Evolutionary conservation across 2,329 filamentous ascomycete genomes (phyloP).

Genomic region (Colletotrichum spaethianum): DNA sequence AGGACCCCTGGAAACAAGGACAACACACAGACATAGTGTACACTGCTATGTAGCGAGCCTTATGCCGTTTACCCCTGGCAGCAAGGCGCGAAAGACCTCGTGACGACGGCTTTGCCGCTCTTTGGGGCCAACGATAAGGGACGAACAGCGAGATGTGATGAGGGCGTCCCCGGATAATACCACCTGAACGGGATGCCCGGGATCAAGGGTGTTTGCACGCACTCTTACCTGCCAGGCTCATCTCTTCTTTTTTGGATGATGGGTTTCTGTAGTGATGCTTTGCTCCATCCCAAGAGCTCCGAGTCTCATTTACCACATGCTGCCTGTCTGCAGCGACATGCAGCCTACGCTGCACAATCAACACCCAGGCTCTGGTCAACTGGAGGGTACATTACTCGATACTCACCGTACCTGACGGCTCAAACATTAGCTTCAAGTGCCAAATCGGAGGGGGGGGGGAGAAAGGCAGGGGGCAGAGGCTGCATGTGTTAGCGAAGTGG

Average conservation of each 20-base stretch:
- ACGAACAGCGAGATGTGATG: slow-evolving; percentile 6
- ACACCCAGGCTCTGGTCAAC: slow-evolving; percentile 9
- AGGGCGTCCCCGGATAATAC: slow-evolving; percentile 36
- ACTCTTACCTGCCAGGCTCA: slow-evolving; percentile 25
- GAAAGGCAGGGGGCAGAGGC: slow-evolving; percentile 4
- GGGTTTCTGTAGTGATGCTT: slow-evolving; percentile 11
- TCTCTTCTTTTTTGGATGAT: slow-evolving; percentile 25
- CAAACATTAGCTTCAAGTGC: slow-evolving; percentile 3
- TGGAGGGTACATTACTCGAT: slow-evolving; percentile 29
- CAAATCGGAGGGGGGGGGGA: slow-evolving; percentile 1
- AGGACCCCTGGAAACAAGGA: slow-evolving; percentile 23
- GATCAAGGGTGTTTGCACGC: slow-evolving; percentile 31
- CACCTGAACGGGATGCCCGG: slow-evolving; percentile 29
- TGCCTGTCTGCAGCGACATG: slow-evolving; percentile 3
- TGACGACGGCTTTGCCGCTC: slow-evolving; percentile 7
- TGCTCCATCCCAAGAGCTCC: neutral
- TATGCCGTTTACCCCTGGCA: slow-evolving; percentile 10
- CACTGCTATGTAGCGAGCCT: no score
- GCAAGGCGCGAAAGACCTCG: slow-evolving; percentile 1
- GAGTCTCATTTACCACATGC: neutral
- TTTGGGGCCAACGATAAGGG: slow-evolving; percentile 11
- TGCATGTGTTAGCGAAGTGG: neutral
- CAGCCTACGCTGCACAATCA: neutral
- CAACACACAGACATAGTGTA: no score
- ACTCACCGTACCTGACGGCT: slow-evolving; percentile 11